A percentile compares a stretch with the other conserved stretches of the same genome.
phyloP scores from a whole-genome alignment of 2,329 filamentous ascomycete genomes.

The Diplodia mutila region DNA sequence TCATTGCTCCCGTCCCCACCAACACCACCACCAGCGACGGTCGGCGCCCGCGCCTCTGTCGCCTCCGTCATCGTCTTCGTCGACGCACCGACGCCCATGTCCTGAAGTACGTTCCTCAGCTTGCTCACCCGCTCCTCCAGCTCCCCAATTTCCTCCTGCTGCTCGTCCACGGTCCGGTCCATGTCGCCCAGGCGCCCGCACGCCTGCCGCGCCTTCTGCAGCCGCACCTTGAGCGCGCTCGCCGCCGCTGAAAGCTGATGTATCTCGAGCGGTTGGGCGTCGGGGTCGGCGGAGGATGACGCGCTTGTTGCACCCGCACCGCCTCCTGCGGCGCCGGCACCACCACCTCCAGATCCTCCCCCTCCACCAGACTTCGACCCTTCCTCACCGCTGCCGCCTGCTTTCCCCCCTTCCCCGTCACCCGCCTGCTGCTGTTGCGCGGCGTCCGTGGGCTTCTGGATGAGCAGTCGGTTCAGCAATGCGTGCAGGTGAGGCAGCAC shows the following conservation, averaged over 20 bases:
- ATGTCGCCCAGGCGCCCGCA: conserved; percentile 72
- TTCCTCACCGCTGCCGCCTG: conserved; percentile 38
- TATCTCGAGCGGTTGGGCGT: conserved; percentile 54
- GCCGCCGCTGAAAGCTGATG: conserved; percentile 82
- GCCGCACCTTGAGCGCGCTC: conserved; percentile 77
- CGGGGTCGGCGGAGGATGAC: conserved; percentile 32
- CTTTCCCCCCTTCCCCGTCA: conserved; percentile 27
- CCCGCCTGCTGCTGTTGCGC: conserved; percentile 39
- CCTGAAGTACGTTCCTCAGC: conserved; percentile 55
- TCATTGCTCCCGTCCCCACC: neutral
- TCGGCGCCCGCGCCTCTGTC: neutral
- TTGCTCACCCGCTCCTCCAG: conserved; percentile 66
- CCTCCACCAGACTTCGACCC: conserved; percentile 49
- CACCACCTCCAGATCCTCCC: conserved; percentile 23
- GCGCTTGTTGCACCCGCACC: no score
- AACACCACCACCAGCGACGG: neutral
- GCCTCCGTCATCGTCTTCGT: neutral
- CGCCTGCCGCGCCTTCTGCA: conserved; percentile 74
- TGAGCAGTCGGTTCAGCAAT: conserved; percentile 71
- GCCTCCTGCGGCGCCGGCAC: neutral
- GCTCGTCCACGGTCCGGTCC: conserved; percentile 66
- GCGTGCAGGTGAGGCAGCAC: conserved; percentile 79
- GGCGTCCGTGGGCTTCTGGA: conserved; percentile 32
- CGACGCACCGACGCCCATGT: conserved; percentile 32
- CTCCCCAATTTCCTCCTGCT: conserved; percentile 70